These are phyloP conservation scores for Cucumis variabilis DNA, from an alignment of 331 rosid genomes.

Conservation along the genomic window DNA sequence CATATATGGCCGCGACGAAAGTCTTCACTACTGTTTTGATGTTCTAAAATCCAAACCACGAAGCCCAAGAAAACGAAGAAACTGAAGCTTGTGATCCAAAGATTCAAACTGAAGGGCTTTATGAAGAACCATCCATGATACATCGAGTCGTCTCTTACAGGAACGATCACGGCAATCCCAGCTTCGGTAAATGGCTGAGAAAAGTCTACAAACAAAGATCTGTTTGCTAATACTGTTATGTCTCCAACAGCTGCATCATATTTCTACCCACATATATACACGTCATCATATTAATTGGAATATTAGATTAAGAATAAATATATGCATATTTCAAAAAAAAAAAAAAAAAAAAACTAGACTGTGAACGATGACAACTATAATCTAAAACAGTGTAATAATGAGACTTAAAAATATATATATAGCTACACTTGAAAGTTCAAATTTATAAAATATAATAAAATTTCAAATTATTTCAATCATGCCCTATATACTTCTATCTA, in stretches of 20 bases:
- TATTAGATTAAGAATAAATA: no score
- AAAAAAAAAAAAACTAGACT: no score
- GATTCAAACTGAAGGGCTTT: constrained; percentile 39
- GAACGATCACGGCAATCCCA: constrained; percentile 38
- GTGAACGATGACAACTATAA: no score
- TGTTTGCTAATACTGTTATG: constrained; percentile 32
- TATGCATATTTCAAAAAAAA: no score
- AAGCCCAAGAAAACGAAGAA: constrained; percentile 39
- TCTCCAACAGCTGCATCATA: constrained; percentile 16
- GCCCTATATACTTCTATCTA: no score
- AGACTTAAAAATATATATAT: no score
- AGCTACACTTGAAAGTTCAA: no score
- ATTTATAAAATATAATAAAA: no score
- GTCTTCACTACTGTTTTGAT: constrained; percentile 23
- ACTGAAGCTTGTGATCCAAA: constrained; percentile 37
- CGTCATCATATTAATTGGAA: neutral
- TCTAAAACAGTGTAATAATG: no score
- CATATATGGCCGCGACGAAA: constrained; percentile 30
- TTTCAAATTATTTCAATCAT: no score
- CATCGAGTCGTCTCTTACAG: neutral
- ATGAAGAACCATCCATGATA: constrained; percentile 41
- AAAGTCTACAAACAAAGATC: constrained; percentile 37
- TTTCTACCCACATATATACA: neutral
- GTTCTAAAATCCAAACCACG: constrained; percentile 44
- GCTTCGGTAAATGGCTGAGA: constrained; percentile 43